A percentile compares a stretch with the other conserved stretches of the same genome.
Evolutionary conservation across 1,284 basidiomycete genomes (phyloP).

Genomic region (Hymenochaete sp.): DNA sequence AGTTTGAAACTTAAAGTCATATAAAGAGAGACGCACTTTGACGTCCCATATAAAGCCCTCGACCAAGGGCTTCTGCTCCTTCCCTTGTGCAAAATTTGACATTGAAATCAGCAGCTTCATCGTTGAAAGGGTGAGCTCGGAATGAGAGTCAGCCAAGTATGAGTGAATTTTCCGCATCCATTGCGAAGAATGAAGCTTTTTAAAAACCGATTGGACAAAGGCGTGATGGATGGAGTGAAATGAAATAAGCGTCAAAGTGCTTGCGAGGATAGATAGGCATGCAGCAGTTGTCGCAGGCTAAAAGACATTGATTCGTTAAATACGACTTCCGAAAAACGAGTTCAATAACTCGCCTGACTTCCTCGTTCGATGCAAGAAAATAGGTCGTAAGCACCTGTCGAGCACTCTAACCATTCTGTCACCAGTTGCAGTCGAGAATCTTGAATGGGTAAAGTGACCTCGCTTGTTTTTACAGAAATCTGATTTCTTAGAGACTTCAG

Average conservation of each 20-base stretch:
- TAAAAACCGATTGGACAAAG: constrained; percentile 51
- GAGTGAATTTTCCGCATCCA: constrained; percentile 48
- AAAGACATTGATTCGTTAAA: constrained; percentile 9
- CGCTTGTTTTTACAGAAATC: constrained; percentile 38
- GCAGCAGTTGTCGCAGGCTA: constrained; percentile 39
- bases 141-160: constrained; percentile 49
- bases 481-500: constrained; percentile 43
- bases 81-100: constrained; percentile 53
- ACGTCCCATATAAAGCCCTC: constrained; percentile 69
- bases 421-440: constrained; percentile 53
- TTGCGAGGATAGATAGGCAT: constrained; percentile 45
- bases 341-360: constrained; percentile 32
- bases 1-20: constrained; percentile 14
- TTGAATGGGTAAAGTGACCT: constrained; percentile 36
- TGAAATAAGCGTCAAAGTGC: constrained; percentile 50
- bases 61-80: constrained; percentile 49
- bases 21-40: constrained; percentile 38
- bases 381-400: constrained; percentile 48
- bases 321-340: constrained; percentile 1
- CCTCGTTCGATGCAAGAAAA: constrained; percentile 53
- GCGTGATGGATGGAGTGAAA: constrained; percentile 57
- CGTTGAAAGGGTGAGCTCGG: constrained; percentile 53
- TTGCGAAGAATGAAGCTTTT: constrained; percentile 43
- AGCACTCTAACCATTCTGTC: constrained; percentile 50
- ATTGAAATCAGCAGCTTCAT: constrained; percentile 55